Evolutionary conservation across 2,329 filamentous ascomycete species (phyloP).

Genomic region (Thelonectria discophora): DNA sequence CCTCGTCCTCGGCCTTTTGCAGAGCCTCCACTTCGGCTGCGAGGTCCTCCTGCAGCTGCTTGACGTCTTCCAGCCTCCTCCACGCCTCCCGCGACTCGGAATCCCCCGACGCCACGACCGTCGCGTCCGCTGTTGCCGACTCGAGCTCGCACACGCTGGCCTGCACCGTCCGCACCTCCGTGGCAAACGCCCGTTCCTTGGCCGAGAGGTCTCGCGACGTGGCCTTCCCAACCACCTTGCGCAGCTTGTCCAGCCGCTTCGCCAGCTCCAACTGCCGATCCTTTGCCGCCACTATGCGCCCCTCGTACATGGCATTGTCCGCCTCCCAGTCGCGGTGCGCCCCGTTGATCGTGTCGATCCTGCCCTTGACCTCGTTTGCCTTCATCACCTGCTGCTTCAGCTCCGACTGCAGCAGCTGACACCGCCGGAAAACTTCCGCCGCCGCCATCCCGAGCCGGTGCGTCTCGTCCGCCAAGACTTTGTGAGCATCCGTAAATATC

Average conservation of each 20-base stretch:
- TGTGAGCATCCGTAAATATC: conserved; percentile 77
- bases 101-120: conserved; percentile 25
- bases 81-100: conserved; percentile 57
- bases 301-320: conserved; percentile 66
- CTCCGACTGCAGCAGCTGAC: conserved; percentile 73
- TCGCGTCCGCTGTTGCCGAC: conserved; percentile 44
- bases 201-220: conserved; percentile 54
- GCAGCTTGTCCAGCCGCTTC: conserved; percentile 67
- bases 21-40: conserved; percentile 60
- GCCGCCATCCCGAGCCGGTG: conserved; percentile 73
- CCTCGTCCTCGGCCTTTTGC: conserved; percentile 43
- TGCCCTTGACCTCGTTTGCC: conserved; percentile 70
- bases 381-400: conserved; percentile 73
- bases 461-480: conserved; percentile 75
- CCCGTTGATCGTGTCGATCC: conserved; percentile 70
- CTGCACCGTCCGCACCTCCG: conserved; percentile 64
- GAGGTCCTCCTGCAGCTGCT: conserved; percentile 62
- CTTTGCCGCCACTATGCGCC: conserved; percentile 63
- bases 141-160: conserved; percentile 53
- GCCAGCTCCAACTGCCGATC: conserved; percentile 65
- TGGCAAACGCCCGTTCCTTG: conserved; percentile 57
- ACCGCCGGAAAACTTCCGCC: conserved; percentile 76
- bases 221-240: conserved; percentile 53
- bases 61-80: conserved; percentile 67
- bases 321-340: conserved; percentile 58